These are phyloP conservation scores for Hirschioporus abietinus DNA, from an alignment of 768 basidiomycete species.

Conservation along the genomic window DNA sequence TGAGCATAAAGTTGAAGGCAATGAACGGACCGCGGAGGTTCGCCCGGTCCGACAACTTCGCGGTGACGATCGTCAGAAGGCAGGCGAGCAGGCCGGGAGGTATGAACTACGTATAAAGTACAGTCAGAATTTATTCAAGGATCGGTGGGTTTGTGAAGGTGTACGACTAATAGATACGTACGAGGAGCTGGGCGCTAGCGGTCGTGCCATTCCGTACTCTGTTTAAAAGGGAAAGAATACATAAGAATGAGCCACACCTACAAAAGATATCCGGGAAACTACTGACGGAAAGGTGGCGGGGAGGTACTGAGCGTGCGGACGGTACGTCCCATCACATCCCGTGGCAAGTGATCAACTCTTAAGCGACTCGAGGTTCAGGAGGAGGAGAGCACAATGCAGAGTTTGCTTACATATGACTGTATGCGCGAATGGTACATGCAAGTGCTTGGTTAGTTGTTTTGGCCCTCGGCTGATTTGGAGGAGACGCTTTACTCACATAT, in stretches of 20 bases:
- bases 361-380: not conserved
- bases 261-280: not conserved
- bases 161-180: not conserved
- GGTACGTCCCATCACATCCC: not conserved
- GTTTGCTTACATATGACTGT: slow-evolving; percentile 18
- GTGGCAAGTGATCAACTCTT: not conserved
- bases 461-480: too few species aligned
- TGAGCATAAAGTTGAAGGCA: slow-evolving; percentile 14
- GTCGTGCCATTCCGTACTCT: not conserved
- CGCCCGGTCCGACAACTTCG: slow-evolving; percentile 17
- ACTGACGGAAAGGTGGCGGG: not conserved
- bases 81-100: not conserved
- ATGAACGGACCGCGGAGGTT: slow-evolving; percentile 20
- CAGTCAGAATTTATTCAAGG: not conserved
- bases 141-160: not conserved
- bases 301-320: not conserved
- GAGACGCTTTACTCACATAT: not conserved
- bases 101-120: not conserved
- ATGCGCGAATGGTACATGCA: slow-evolving; percentile 13
- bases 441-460: not conserved
- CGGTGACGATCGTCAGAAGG: slow-evolving; percentile 15
- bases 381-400: slow-evolving; percentile 1
- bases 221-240: not conserved
- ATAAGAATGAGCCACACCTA: not conserved
- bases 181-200: not conserved